These are phyloP conservation scores for Ichthyophthirius multifiliis DNA, from an alignment of 169 alveolate genomes.

Conservation along the genomic window DNA sequence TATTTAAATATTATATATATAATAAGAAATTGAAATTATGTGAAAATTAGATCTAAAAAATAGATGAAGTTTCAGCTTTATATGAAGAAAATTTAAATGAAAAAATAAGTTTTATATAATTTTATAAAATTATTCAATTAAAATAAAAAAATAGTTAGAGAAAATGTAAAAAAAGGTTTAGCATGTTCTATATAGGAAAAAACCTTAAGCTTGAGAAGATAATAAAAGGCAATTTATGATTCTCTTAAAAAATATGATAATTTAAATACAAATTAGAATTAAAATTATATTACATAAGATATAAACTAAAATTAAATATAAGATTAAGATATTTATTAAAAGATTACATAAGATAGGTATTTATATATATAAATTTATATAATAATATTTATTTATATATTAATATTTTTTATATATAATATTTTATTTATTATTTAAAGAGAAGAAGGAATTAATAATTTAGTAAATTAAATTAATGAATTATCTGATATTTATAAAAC, in stretches of 20 bases:
- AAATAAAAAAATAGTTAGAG: constrained; percentile 2
- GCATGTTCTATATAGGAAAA: constrained; percentile 21
- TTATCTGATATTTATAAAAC: constrained; percentile 61
- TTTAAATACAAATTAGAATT: not conserved
- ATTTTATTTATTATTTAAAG: not conserved
- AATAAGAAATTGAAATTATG: not conserved
- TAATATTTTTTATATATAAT: not conserved
- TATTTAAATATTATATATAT: not conserved
- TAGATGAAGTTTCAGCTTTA: not conserved
- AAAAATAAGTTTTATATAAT: not conserved
- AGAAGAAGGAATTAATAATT: constrained; percentile 51
- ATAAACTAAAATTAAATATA: constrained; percentile 27
- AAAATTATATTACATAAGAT: constrained; percentile 13
- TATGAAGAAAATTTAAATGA: not conserved
- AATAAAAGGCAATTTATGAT: constrained; percentile 30
- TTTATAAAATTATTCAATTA: not conserved
- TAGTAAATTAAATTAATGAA: constrained; percentile 58
- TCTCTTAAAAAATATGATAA: not conserved
- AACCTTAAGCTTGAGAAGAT: constrained; percentile 18
- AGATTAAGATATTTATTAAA: constrained; percentile 13
- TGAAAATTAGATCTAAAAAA: not conserved
- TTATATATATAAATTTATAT: constrained; percentile 22
- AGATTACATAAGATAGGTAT: constrained; percentile 22
- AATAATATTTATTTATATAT: not conserved
- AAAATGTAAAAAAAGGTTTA: constrained; percentile 25